A percentile compares a stretch with the other conserved stretches of the same genome.
Evolutionary conservation across 2,329 filamentous ascomycete genomes (phyloP).

Genomic region (Bipolaris cookei): DNA sequence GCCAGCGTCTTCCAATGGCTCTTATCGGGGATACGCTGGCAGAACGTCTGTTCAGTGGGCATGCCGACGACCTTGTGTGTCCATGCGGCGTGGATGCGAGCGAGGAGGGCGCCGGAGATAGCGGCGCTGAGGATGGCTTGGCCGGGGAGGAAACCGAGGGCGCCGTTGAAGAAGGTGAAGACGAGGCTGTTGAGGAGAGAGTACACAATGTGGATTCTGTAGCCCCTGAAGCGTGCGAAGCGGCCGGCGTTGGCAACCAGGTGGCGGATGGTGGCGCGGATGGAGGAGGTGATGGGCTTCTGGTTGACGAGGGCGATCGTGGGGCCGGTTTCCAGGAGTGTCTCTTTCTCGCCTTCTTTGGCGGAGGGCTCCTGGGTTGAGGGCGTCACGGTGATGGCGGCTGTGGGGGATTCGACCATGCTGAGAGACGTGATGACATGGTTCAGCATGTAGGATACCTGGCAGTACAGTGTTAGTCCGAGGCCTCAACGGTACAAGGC

Average conservation of each 20-base stretch:
- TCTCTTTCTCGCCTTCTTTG: conserved; percentile 50
- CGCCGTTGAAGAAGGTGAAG: conserved; percentile 54
- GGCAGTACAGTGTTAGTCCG: background rate
- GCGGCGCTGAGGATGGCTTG: conserved; percentile 61
- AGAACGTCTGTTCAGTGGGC: conserved; percentile 64
- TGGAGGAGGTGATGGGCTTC: conserved; percentile 66
- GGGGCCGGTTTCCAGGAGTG: conserved; percentile 49
- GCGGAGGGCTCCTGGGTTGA: conserved; percentile 52
- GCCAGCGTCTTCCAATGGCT: conserved; percentile 72
- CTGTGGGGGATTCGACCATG: conserved; percentile 67
- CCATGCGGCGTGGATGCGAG: conserved; percentile 77
- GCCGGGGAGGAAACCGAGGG: conserved; percentile 53
- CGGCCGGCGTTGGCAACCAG: conserved; percentile 69
- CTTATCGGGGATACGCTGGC: conserved; percentile 72
- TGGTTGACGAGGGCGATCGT: conserved; percentile 55
- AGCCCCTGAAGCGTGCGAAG: conserved; percentile 72
- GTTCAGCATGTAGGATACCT: conserved; percentile 63
- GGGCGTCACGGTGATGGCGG: conserved; percentile 57
- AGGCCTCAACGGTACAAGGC: background rate
- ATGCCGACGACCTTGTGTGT: conserved; percentile 83
- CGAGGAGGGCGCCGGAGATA: conserved; percentile 65
- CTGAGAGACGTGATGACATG: conserved; percentile 66
- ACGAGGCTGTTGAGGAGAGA: conserved; percentile 45
- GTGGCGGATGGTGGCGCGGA: conserved; percentile 64
- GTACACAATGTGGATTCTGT: conserved; percentile 57